phyloP scores from a whole-genome alignment of 2,329 filamentous ascomycete species.

The Apiospora rasikravindrae region DNA sequence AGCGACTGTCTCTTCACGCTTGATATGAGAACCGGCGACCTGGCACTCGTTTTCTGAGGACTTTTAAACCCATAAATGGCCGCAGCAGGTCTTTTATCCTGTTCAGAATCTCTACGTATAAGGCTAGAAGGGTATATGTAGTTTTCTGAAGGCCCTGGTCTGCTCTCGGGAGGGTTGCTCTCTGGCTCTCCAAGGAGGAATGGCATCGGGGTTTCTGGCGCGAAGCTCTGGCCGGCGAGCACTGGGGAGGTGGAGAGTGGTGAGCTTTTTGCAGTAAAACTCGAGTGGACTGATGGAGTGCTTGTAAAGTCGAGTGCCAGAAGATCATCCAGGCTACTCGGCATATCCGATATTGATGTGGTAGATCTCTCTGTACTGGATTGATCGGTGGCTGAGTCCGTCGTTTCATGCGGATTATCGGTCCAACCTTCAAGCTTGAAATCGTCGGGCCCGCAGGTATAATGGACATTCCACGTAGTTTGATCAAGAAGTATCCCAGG shows the following conservation, averaged over 20 bases:
- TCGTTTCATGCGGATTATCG: neutral
- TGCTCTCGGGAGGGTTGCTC: neutral
- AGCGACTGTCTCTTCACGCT: neutral
- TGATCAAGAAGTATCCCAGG: neutral
- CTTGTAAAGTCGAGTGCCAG: neutral
- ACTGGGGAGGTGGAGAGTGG: neutral
- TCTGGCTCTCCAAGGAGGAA: slow-evolving; percentile 3
- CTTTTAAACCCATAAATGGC: neutral
- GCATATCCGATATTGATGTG: neutral
- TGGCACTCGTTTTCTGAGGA: neutral
- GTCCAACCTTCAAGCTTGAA: slow-evolving; percentile 3
- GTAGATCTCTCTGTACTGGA: neutral
- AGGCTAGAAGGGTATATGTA: slow-evolving; percentile 1
- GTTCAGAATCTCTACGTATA: neutral
- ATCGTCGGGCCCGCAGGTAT: neutral
- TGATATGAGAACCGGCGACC: neutral
- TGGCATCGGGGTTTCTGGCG: slow-evolving; percentile 1
- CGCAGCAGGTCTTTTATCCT: neutral
- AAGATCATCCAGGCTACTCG: neutral
- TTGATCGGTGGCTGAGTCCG: slow-evolving; percentile 3
- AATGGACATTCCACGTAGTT: neutral
- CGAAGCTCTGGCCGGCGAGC: neutral
- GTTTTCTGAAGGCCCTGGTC: neutral
- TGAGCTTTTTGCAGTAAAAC: neutral
- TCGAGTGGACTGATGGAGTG: neutral